phyloP scores from a whole-genome alignment of 23 red algal species.

The Gracilariopsis chorda region DNA sequence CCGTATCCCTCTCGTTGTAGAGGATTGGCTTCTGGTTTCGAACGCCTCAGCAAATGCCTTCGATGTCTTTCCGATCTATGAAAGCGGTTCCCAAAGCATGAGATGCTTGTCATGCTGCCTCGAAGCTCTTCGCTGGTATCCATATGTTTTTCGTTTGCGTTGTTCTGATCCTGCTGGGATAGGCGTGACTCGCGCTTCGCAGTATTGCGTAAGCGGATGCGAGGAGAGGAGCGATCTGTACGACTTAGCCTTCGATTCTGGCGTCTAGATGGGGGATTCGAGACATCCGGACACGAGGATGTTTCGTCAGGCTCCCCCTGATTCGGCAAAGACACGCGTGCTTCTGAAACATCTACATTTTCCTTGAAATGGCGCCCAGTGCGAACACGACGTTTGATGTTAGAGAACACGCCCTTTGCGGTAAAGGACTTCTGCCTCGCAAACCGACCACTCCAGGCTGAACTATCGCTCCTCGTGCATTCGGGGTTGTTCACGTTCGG shows the following conservation, averaged over 20 bases:
- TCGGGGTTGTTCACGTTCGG: not conserved
- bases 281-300: not conserved
- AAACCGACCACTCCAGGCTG: not conserved
- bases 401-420: not conserved
- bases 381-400: not conserved
- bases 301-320: not conserved
- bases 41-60: not conserved
- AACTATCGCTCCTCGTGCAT: not conserved
- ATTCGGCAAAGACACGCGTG: not conserved
- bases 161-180: not conserved
- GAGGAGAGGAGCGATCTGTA: not conserved
- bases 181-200: not conserved
- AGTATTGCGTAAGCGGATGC: not conserved
- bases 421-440: slow-evolving; percentile 2
- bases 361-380: not conserved
- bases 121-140: not conserved
- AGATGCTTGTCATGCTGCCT: not conserved
- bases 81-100: slow-evolving; percentile 4
- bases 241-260: not conserved
- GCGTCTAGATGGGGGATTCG: not conserved
- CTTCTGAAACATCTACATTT: not conserved
- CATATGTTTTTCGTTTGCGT: not conserved
- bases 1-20: not conserved
- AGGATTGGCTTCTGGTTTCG: not conserved
- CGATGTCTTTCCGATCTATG: not conserved